phyloP scores from a whole-genome alignment of 441 rosid genomes.

The Isatis lusitanica region DNA sequence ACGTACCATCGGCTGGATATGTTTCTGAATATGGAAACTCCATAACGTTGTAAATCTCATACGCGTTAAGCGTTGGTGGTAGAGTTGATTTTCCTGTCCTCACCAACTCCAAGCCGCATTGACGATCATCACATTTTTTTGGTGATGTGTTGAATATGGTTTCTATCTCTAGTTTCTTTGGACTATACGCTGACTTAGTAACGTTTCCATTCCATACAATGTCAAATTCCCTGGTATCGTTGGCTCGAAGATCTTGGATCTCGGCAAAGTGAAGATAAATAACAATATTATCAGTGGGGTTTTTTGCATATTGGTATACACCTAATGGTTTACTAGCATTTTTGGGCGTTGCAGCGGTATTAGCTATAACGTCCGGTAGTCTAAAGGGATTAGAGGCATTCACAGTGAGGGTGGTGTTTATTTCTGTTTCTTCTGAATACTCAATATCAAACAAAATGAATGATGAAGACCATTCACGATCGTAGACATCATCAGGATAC shows the following conservation, averaged over 20 bases:
- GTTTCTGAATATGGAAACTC: conserved; percentile 4
- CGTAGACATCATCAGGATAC: conserved; percentile 33
- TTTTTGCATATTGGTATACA: accelerated
- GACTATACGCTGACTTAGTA: not conserved
- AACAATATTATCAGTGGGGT: not conserved
- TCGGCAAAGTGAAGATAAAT: conserved; percentile 42
- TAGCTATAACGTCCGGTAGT: conserved; percentile 13
- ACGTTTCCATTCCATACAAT: not conserved
- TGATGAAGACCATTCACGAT: too few species aligned
- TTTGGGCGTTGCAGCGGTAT: conserved; percentile 7
- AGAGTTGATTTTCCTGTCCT: not conserved
- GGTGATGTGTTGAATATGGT: not conserved
- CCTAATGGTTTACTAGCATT: not conserved
- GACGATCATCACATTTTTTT: not conserved
- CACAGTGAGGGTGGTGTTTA: not conserved
- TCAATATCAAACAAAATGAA: too few species aligned
- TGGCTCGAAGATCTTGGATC: conserved; percentile 15
- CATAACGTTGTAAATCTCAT: not conserved
- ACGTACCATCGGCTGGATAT: not conserved
- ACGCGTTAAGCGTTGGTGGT: not conserved
- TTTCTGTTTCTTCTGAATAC: too few species aligned
- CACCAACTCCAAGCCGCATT: not conserved
- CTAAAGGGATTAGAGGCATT: not conserved
- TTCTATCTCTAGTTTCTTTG: not conserved
- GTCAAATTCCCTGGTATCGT: conserved; percentile 5